Evolutionary conservation across 2,329 filamentous ascomycete genomes (phyloP).

Genomic region (Aureobasidium namibiae): DNA sequence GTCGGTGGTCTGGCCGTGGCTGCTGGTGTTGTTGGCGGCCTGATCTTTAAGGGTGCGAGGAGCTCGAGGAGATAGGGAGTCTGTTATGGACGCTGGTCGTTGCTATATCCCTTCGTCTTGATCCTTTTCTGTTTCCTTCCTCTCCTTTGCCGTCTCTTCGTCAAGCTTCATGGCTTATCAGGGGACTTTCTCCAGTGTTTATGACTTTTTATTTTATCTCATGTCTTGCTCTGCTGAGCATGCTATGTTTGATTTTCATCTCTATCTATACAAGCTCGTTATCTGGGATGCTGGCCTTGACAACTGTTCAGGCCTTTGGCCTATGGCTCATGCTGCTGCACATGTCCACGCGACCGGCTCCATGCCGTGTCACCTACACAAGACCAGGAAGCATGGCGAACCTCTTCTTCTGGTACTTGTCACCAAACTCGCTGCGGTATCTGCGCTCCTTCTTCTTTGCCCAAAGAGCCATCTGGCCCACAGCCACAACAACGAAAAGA

Average conservation of each 20-base stretch:
- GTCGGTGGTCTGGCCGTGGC: constrained; percentile 87
- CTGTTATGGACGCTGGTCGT: neutral
- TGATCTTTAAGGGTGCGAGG: constrained; percentile 65
- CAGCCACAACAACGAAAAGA: constrained; percentile 67
- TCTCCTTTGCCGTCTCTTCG: neutral
- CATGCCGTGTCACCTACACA: constrained; percentile 36
- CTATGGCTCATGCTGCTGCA: neutral
- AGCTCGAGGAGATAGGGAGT: neutral
- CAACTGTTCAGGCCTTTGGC: neutral
- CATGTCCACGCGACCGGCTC: neutral
- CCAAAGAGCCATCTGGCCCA: constrained; percentile 77
- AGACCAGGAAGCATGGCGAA: constrained; percentile 74
- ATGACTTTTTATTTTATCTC: neutral
- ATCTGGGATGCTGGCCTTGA: neutral
- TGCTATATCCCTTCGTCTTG: neutral
- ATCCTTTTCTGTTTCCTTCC: neutral
- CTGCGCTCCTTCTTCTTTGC: constrained; percentile 84
- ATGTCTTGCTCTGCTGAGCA: neutral
- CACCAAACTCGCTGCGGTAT: constrained; percentile 83
- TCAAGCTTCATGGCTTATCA: neutral
- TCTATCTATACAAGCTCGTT: neutral
- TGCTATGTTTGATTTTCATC: neutral
- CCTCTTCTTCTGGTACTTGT: constrained; percentile 92
- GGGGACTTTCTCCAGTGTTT: neutral
- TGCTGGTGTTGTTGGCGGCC: constrained; percentile 83